Evolutionary conservation across 148 eudicot genomes (phyloP).

Genomic region (Hydrangea macrophylla): DNA sequence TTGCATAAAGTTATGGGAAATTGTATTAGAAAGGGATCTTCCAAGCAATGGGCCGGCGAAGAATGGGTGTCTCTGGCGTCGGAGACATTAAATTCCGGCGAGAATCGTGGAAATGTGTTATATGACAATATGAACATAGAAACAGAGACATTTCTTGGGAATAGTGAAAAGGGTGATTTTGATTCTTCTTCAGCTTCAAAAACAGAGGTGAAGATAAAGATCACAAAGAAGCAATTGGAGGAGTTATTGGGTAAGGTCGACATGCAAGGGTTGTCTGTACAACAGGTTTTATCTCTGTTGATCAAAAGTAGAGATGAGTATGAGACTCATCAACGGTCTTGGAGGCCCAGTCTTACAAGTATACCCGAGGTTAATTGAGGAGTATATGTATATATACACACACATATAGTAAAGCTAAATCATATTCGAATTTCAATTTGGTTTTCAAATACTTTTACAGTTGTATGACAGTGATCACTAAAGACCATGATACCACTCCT

Average conservation of each 20-base stretch:
- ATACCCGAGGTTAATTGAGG: constrained; percentile 41
- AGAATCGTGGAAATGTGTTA: not conserved
- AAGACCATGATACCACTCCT: too few relatives aligned
- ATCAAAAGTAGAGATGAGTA: constrained; percentile 28
- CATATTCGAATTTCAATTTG: too few relatives aligned
- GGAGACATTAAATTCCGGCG: constrained; percentile 1
- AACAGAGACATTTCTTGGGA: not conserved
- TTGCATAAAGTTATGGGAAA: constrained; percentile 22
- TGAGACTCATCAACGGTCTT: constrained; percentile 35
- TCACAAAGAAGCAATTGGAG: constrained; percentile 34
- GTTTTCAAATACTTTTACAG: too few relatives aligned
- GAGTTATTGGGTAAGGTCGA: constrained; percentile 24
- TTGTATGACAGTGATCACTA: too few relatives aligned
- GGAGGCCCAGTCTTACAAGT: constrained; percentile 59
- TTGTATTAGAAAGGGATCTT: constrained; percentile 18
- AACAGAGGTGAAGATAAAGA: constrained; percentile 37
- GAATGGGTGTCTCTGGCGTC: constrained; percentile 24
- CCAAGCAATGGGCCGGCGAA: constrained; percentile 31
- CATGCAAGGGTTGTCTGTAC: constrained; percentile 22
- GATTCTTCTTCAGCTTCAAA: not conserved
- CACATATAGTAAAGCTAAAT: too few relatives aligned
- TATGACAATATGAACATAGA: not conserved
- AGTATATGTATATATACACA: too few relatives aligned
- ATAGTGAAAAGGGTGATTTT: not conserved
- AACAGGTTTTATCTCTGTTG: constrained; percentile 37